Conservation (phyloP, 257 asterid species). For the Cordia subcordata region DNA sequence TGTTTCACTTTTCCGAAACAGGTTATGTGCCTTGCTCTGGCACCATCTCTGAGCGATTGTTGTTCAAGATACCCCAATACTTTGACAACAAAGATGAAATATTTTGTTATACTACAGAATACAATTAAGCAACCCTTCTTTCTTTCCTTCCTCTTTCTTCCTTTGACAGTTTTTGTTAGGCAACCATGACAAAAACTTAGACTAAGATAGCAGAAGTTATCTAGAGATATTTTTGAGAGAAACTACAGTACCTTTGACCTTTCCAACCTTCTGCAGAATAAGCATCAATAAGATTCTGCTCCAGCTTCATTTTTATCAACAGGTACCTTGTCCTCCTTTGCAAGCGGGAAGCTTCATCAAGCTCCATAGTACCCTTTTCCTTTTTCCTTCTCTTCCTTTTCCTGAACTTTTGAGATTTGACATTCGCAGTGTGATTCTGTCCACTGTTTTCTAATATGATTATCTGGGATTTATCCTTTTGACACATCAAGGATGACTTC, state of each 20-base stretch:
- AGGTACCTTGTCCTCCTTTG: constrained; percentile 89
- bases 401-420: constrained; percentile 29
- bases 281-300: constrained; percentile 97
- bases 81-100: no score
- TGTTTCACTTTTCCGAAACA: no score
- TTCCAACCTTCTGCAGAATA: constrained; percentile 97
- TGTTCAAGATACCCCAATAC: no score
- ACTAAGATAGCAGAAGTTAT: no score
- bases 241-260: constrained; percentile 82
- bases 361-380: constrained; percentile 44
- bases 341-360: constrained; percentile 79
- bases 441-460: constrained; percentile 19
- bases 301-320: constrained; percentile 77
- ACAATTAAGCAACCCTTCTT: no score
- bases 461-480: constrained; percentile 21
- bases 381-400: constrained; percentile 47
- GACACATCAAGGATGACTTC: constrained; percentile 36
- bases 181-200: no score
- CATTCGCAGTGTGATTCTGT: constrained; percentile 28
- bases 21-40: no score
- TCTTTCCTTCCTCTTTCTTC: no score
- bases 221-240: constrained; percentile 4
- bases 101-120: no score
- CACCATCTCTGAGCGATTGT: no score
- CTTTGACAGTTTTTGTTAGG: no score